These are phyloP conservation scores for Leccinum broughii DNA, from an alignment of 768 basidiomycete species.

Conservation along the genomic window DNA sequence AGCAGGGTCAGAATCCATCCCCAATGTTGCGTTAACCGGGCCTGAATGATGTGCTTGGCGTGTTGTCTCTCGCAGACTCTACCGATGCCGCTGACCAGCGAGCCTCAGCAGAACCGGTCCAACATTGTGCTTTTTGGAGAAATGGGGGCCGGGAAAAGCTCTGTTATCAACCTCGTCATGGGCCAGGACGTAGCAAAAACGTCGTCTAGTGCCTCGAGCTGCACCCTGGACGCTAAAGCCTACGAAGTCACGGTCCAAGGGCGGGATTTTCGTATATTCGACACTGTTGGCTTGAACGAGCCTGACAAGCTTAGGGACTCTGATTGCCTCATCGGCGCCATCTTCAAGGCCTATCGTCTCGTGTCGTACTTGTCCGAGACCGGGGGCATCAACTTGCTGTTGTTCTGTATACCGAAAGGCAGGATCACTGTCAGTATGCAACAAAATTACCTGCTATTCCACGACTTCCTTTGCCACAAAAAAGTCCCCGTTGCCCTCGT, in stretches of 20 bases:
- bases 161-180: conserved; percentile 42
- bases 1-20: conserved; percentile 14
- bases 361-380: conserved; percentile 30
- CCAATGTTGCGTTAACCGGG: background rate
- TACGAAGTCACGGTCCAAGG: conserved; percentile 27
- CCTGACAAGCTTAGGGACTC: conserved; percentile 27
- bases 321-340: conserved; percentile 28
- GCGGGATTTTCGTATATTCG: conserved; percentile 31
- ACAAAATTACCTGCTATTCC: conserved; percentile 35
- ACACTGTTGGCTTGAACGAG: conserved; percentile 37
- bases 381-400: conserved; percentile 41
- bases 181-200: conserved; percentile 27
- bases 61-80: conserved; percentile 4
- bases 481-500: conserved; percentile 35
- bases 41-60: conserved; percentile 9
- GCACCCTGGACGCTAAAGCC: conserved; percentile 33
- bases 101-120: conserved; percentile 13
- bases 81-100: conserved; percentile 7
- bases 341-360: conserved; percentile 37
- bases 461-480: conserved; percentile 34
- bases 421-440: conserved; percentile 30
- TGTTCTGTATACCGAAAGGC: conserved; percentile 39
- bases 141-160: conserved; percentile 40
- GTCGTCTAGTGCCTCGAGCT: conserved; percentile 34
- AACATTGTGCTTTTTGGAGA: conserved; percentile 34